phyloP scores from a whole-genome alignment of 305 asterid genomes.

The Plantago lanceolata region DNA sequence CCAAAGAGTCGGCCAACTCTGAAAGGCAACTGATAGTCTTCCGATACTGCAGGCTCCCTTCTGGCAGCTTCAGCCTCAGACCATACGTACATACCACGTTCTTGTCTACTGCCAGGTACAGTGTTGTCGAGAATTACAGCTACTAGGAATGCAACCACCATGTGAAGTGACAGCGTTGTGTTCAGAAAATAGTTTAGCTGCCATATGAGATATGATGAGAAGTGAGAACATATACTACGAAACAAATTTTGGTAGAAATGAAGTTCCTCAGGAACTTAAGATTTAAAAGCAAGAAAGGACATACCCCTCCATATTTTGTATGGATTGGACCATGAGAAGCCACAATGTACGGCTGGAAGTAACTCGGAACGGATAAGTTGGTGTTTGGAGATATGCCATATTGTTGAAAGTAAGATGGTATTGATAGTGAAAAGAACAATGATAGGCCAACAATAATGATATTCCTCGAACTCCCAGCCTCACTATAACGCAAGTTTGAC shows the following conservation, averaged over 20 bases:
- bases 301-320: conserved; percentile 76
- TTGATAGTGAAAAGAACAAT: conserved; percentile 72
- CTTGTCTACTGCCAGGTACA: conserved; percentile 88
- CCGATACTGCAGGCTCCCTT: conserved; percentile 81
- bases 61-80: conserved; percentile 84
- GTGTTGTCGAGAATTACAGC: conserved; percentile 92
- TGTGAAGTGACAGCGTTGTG: conserved; percentile 78
- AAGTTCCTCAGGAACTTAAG: too few relatives aligned
- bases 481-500: conserved; percentile 90
- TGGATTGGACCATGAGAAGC: conserved; percentile 92
- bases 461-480: conserved; percentile 97
- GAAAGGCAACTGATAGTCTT: conserved; percentile 79
- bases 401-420: conserved; percentile 95
- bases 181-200: conserved; percentile 85
- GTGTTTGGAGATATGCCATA: conserved; percentile 77
- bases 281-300: conserved; percentile 10
- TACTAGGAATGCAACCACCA: conserved; percentile 85
- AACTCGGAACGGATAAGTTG: conserved; percentile 75
- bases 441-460: conserved; percentile 89
- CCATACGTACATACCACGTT: conserved; percentile 94
- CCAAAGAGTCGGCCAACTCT: conserved; percentile 75
- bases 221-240: conserved; percentile 7
- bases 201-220: conserved; percentile 18
- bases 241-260: neutral
- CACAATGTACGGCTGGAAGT: conserved; percentile 76